phyloP scores from a whole-genome alignment of 495 filamentous ascomycete species.

The Acidomyces sp. region DNA sequence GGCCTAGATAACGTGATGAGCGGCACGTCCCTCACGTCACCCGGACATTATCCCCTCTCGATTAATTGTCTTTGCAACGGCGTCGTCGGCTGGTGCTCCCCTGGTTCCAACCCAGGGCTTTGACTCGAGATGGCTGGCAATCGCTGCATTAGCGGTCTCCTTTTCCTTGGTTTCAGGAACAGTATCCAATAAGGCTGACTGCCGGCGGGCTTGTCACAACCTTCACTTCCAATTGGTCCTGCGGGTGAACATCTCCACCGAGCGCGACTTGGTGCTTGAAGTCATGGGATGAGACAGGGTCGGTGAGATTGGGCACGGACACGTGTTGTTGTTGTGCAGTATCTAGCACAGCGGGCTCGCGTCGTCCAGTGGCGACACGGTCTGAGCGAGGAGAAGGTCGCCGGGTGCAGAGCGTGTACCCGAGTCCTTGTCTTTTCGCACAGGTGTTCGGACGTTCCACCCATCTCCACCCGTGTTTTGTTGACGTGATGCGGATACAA shows the following conservation, averaged over 20 bases:
- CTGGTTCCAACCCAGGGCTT: conserved; percentile 2
- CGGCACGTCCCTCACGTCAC: conserved; percentile 4
- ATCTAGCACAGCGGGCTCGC: too few relatives aligned
- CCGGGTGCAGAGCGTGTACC: background rate
- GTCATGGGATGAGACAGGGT: background rate
- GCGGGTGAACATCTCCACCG: background rate
- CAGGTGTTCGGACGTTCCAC: too few relatives aligned
- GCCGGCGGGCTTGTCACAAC: background rate
- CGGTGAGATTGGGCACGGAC: too few relatives aligned
- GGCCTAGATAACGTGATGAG: conserved; percentile 4
- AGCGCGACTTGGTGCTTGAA: background rate
- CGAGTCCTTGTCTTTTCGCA: too few relatives aligned
- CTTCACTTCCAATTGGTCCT: too few relatives aligned
- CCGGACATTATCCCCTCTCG: conserved; percentile 6
- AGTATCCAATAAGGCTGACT: background rate
- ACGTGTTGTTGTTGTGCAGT: too few relatives aligned
- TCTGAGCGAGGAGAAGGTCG: too few relatives aligned
- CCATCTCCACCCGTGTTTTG: too few relatives aligned
- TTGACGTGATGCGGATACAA: too few relatives aligned
- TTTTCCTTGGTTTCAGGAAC: conserved; percentile 5
- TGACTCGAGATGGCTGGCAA: background rate
- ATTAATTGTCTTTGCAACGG: conserved; percentile 6
- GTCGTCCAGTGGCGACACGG: too few relatives aligned
- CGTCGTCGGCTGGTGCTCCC: conserved; percentile 6
- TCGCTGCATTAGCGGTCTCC: conserved; percentile 9